A percentile compares a stretch with the other conserved stretches of the same genome.
These are phyloP conservation scores for Penicillium decumbens DNA, from an alignment of 2,329 filamentous ascomycete species.

Conservation along the genomic window DNA sequence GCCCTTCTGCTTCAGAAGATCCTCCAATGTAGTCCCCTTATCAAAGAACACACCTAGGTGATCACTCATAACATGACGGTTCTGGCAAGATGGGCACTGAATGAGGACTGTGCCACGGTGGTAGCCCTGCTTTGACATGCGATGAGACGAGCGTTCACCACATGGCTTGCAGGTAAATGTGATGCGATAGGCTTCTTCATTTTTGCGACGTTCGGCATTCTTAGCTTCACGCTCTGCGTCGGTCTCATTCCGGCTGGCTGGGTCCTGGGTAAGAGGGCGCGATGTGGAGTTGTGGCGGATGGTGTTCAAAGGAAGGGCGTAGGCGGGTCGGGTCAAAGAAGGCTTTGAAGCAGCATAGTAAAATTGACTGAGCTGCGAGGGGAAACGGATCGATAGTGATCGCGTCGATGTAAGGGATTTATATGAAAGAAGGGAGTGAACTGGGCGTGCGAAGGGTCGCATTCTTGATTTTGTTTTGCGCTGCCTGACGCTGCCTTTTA, in stretches of 20 bases:
- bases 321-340: constrained; percentile 1
- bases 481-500: not conserved
- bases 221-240: constrained; percentile 33
- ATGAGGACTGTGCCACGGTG: constrained; percentile 86
- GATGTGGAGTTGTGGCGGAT: constrained; percentile 32
- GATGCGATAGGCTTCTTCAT: constrained; percentile 72
- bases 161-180: constrained; percentile 93
- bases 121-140: constrained; percentile 89
- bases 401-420: constrained; percentile 17
- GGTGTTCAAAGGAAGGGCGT: constrained; percentile 6
- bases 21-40: constrained; percentile 40
- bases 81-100: constrained; percentile 78
- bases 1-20: constrained; percentile 39
- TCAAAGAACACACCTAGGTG: constrained; percentile 63
- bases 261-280: constrained; percentile 34
- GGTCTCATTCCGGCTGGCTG: constrained; percentile 20
- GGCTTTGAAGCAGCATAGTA: constrained; percentile 4
- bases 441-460: constrained; percentile 20
- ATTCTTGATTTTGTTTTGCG: constrained; percentile 4
- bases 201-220: constrained; percentile 36
- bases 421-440: constrained; percentile 10
- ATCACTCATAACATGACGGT: constrained; percentile 86
- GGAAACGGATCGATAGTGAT: constrained; percentile 18
- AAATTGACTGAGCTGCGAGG: constrained; percentile 10
- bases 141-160: constrained; percentile 71